Conservation (phyloP, 371 early-diverging fungal species). For the Mortierella polycephala region DNA sequence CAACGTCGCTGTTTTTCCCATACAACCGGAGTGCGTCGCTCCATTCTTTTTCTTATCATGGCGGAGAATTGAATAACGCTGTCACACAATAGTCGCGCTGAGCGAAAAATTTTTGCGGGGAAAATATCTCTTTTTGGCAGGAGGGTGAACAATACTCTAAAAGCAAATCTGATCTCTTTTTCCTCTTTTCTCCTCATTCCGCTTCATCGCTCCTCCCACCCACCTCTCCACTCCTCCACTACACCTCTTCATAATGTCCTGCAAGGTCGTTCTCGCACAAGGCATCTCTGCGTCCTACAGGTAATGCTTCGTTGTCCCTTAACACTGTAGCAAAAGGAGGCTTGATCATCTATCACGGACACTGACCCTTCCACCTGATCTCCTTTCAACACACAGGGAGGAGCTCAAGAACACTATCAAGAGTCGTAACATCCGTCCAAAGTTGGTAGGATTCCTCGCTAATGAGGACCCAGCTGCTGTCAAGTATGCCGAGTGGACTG, state of each 20-base stretch:
- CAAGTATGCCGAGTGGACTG: constrained; percentile 92
- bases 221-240: constrained; percentile 8
- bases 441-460: constrained; percentile 94
- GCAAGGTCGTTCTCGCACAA: constrained; percentile 72
- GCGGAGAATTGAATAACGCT: too few species aligned
- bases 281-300: constrained; percentile 70
- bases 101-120: neutral
- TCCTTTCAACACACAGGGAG: constrained; percentile 58
- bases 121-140: neutral
- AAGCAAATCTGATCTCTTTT: constrained; percentile 12
- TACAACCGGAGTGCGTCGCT: too few species aligned
- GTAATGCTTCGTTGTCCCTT: constrained; percentile 34
- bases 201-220: constrained; percentile 3
- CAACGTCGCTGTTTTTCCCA: too few species aligned
- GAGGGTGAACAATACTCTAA: neutral
- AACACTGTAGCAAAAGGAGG: neutral
- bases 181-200: constrained; percentile 1
- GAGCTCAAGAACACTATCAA: constrained; percentile 85
- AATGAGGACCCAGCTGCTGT: constrained; percentile 94
- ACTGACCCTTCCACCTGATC: neutral
- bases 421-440: constrained; percentile 76
- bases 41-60: too few species aligned
- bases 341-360: neutral
- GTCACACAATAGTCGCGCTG: too few species aligned
- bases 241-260: constrained; percentile 46